Conservation (phyloP, 73 alveolate species). For the Paramecium octaurelia region DNA sequence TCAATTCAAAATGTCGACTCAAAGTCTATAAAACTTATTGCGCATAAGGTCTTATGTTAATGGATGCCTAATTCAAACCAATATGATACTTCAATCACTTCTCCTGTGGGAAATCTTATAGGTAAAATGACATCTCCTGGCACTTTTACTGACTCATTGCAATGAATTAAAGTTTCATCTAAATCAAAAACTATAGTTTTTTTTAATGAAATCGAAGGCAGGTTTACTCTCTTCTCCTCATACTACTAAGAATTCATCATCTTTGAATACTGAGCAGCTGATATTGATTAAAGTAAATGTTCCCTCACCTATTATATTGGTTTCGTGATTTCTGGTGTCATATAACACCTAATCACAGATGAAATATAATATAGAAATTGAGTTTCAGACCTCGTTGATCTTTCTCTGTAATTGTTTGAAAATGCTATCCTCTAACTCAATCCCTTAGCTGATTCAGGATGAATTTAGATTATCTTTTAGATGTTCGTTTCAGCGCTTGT, state of each 20-base stretch:
- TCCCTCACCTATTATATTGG: constrained; percentile 42
- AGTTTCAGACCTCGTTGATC: not conserved
- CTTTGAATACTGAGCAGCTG: constrained; percentile 5
- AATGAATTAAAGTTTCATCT: constrained; percentile 62
- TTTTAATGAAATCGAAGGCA: constrained; percentile 21
- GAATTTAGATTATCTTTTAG: not conserved
- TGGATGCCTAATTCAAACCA: constrained; percentile 49
- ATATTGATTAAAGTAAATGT: constrained; percentile 50
- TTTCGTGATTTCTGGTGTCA: constrained; percentile 31
- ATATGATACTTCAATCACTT: constrained; percentile 47
- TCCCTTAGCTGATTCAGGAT: constrained; percentile 5
- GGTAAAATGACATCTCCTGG: constrained; percentile 62
- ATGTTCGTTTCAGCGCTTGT: not conserved
- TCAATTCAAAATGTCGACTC: constrained; percentile 53
- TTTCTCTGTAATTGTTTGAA: not conserved
- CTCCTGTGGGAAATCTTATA: constrained; percentile 57
- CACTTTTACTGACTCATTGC: constrained; percentile 36
- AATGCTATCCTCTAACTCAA: not conserved
- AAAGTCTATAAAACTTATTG: constrained; percentile 43
- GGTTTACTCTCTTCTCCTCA: constrained; percentile 51
- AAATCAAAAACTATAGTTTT: constrained; percentile 59
- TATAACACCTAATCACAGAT: not conserved
- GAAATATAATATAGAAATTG: not conserved
- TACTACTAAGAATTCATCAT: not conserved
- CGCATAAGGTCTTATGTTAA: constrained; percentile 67